A percentile compares a stretch with the other conserved stretches of the same genome.
phyloP scores from a whole-genome alignment of 331 rosid species.

The Rosa hybrid region DNA sequence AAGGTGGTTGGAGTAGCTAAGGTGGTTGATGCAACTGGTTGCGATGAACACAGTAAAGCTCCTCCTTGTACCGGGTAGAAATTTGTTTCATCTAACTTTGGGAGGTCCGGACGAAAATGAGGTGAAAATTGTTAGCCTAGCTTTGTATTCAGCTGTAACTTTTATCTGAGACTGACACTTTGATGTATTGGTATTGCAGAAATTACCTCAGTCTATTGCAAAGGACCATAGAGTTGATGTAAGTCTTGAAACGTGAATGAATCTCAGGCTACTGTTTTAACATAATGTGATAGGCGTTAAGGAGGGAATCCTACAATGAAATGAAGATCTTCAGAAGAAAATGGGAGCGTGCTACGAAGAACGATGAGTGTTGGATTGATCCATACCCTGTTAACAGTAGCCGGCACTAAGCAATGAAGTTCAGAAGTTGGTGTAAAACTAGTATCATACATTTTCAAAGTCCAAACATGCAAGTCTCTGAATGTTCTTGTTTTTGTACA shows the following conservation, averaged over 20 bases:
- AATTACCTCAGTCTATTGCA: constrained; percentile 35
- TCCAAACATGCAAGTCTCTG: background rate
- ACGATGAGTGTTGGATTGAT: constrained; percentile 81
- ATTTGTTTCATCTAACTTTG: constrained; percentile 33
- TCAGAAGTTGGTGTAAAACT: constrained; percentile 17
- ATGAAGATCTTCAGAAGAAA: constrained; percentile 55
- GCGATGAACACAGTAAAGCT: constrained; percentile 59
- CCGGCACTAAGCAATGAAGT: constrained; percentile 5
- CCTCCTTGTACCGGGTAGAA: constrained; percentile 98
- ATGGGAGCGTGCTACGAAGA: constrained; percentile 65
- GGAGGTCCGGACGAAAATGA: constrained; percentile 56
- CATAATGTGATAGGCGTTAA: background rate
- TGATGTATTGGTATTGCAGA: constrained; percentile 39
- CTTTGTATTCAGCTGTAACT: background rate
- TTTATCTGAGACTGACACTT: background rate
- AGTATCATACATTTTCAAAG: constrained; percentile 6
- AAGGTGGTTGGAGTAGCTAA: no score
- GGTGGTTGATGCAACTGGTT: constrained; percentile 34
- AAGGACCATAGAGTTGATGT: constrained; percentile 73
- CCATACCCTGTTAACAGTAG: constrained; percentile 35
- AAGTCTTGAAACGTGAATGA: constrained; percentile 34
- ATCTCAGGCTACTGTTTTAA: background rate
- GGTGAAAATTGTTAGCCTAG: constrained; percentile 26
- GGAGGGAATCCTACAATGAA: constrained; percentile 70
- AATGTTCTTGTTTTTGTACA: background rate